phyloP scores from a whole-genome alignment of 257 asterid species.

The Rauvolfia tetraphylla region DNA sequence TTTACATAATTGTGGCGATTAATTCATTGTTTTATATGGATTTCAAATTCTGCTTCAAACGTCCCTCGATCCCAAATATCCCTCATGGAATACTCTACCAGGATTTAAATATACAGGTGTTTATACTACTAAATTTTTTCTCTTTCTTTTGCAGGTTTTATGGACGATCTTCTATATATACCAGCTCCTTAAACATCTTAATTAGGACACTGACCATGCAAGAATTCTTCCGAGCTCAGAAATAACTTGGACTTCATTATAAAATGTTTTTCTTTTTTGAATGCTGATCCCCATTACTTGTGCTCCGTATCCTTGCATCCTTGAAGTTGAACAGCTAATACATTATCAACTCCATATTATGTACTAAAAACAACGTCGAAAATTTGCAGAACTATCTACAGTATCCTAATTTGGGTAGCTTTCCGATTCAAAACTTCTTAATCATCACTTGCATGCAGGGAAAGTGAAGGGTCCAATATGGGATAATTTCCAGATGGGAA shows the following conservation, averaged over 20 bases:
- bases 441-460: not conserved
- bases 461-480: too few species aligned
- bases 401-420: not conserved
- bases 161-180: not conserved
- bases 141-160: too few species aligned
- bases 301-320: not conserved
- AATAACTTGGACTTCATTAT: too few species aligned
- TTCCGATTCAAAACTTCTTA: too few species aligned
- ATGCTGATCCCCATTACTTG: not conserved
- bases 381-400: too few species aligned
- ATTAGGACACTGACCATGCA: conserved; percentile 2
- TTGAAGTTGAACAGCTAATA: not conserved
- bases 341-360: too few species aligned
- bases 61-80: not conserved
- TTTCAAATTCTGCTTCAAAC: too few species aligned
- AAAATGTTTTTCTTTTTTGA: not conserved
- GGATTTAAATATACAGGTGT: too few species aligned
- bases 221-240: not conserved
- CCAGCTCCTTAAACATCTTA: conserved; percentile 5
- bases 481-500: too few species aligned
- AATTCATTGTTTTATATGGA: not conserved
- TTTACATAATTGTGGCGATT: not conserved
- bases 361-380: too few species aligned
- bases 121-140: too few species aligned
- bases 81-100: not conserved